A percentile compares a stretch with the other conserved stretches of the same genome.
phyloP scores from a whole-genome alignment of 331 rosid genomes.

The Rosa hybrid region DNA sequence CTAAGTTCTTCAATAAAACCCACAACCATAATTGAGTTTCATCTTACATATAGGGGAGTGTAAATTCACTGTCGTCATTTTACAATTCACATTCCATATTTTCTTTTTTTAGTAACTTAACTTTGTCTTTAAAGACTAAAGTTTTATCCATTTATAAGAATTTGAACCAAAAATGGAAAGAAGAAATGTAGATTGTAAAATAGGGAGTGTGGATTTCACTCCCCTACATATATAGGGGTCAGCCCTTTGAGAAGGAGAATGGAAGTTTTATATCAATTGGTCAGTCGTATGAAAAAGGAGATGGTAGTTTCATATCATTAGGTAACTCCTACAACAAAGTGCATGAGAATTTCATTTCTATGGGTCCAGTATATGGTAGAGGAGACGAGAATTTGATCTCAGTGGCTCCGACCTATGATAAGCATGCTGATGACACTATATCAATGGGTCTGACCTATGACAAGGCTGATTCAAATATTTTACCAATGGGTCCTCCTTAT shows the following conservation, averaged over 20 bases:
- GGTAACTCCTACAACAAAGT: conserved; percentile 69
- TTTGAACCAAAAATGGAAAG: too few relatives aligned
- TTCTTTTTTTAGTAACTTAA: too few relatives aligned
- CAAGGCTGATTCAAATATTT: conserved; percentile 54
- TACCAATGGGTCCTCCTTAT: conserved; percentile 47
- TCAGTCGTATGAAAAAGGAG: conserved; percentile 69
- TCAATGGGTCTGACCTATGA: conserved; percentile 61
- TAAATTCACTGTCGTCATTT: too few relatives aligned
- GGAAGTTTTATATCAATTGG: conserved; percentile 71
- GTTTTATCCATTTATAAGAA: too few relatives aligned
- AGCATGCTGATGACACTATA: conserved; percentile 46
- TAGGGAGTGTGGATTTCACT: too few relatives aligned
- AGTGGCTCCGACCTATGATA: conserved; percentile 54
- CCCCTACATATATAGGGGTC: conserved; percentile 33
- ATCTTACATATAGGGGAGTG: too few relatives aligned
- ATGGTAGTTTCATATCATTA: conserved; percentile 55
- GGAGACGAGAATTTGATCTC: conserved; percentile 60
- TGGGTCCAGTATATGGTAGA: conserved; percentile 59
- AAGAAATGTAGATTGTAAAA: too few relatives aligned
- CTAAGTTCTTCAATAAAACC: too few relatives aligned
- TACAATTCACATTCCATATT: too few relatives aligned
- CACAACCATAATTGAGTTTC: too few relatives aligned
- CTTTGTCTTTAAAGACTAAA: too few relatives aligned
- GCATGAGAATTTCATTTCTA: conserved; percentile 56
- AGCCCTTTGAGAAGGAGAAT: conserved; percentile 64